Evolutionary conservation across 2,329 filamentous ascomycete genomes (phyloP).

Genomic region (Verticillium tricorpus): DNA sequence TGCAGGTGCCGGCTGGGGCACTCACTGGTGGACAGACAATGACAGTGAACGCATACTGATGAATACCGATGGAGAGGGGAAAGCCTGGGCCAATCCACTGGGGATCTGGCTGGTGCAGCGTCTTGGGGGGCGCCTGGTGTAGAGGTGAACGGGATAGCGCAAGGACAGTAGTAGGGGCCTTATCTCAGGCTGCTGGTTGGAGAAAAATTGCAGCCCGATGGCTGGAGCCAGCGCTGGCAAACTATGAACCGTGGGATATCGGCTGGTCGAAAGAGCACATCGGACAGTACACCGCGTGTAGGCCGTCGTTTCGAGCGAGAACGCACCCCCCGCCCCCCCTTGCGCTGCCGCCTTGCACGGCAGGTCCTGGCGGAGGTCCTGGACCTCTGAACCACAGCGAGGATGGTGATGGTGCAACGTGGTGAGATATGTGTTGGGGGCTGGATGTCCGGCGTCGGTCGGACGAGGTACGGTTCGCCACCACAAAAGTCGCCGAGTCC

Average conservation of each 20-base stretch:
- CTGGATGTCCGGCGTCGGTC: not conserved
- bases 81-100: not conserved
- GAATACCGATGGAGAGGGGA: not conserved
- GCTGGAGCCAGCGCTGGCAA: not conserved
- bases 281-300: too few species aligned
- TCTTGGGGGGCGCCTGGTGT: not conserved
- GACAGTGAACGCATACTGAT: not conserved
- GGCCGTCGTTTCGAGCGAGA: too few species aligned
- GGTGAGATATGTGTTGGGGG: not conserved
- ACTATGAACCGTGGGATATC: too few species aligned
- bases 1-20: not conserved
- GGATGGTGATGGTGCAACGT: not conserved
- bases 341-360: not conserved
- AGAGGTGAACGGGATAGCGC: not conserved
- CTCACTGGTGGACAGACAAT: not conserved
- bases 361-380: not conserved
- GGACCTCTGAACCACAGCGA: not conserved
- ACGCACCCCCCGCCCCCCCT: not conserved
- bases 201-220: not conserved
- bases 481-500: not conserved
- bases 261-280: too few species aligned
- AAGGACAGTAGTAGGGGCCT: not conserved
- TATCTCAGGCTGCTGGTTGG: not conserved
- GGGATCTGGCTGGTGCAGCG: not conserved
- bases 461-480: not conserved